Conservation (phyloP, 2,329 filamentous ascomycete genomes). For the Zarea fungicola region DNA sequence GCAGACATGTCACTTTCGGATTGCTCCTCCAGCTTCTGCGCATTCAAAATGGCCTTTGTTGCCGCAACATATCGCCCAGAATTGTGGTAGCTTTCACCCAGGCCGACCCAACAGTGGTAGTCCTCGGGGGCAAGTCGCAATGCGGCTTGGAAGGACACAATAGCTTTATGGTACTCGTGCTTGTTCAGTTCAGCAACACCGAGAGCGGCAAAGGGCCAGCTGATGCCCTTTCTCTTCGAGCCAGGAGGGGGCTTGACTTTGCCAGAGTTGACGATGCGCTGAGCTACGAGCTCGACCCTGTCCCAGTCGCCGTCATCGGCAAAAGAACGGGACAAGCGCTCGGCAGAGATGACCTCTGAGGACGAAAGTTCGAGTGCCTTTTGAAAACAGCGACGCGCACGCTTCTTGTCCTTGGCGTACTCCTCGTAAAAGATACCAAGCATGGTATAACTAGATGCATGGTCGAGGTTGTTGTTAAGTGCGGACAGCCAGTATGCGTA, state of each 20-base stretch:
- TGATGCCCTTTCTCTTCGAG: constrained; percentile 86
- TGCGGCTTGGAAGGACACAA: constrained; percentile 87
- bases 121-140: constrained; percentile 77
- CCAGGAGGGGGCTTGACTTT: constrained; percentile 86
- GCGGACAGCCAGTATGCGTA: constrained; percentile 80
- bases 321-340: constrained; percentile 79
- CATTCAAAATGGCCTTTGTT: constrained; percentile 82
- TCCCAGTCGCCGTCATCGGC: constrained; percentile 94
- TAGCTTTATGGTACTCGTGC: constrained; percentile 81
- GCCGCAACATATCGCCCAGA: constrained; percentile 93
- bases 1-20: constrained; percentile 45
- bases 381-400: constrained; percentile 89
- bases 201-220: constrained; percentile 92
- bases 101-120: constrained; percentile 92
- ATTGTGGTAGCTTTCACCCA: constrained; percentile 96
- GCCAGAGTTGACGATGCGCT: constrained; percentile 89
- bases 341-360: constrained; percentile 79
- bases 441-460: constrained; percentile 85
- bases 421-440: constrained; percentile 89
- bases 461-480: constrained; percentile 80
- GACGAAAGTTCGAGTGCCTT: constrained; percentile 92
- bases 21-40: constrained; percentile 66
- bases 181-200: constrained; percentile 94
- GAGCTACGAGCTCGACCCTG: constrained; percentile 85
- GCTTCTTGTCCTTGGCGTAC: constrained; percentile 79